Evolutionary conservation across 73 alveolate species (phyloP).

Genomic region (Paramecium biaurelia): DNA sequence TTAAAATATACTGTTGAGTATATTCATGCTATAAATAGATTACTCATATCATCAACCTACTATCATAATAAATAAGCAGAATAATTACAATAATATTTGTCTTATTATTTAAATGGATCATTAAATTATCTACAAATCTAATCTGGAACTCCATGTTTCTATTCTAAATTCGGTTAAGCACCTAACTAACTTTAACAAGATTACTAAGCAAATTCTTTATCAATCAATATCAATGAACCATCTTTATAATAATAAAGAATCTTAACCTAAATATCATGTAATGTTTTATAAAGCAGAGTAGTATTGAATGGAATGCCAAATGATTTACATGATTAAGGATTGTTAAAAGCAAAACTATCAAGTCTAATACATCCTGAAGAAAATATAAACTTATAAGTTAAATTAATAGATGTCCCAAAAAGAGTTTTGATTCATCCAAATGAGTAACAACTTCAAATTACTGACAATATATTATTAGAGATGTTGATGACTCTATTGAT

Average conservation of each 20-base stretch:
- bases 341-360: not conserved
- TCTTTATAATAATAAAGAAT: not conserved
- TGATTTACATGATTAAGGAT: not conserved
- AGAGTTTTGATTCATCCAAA: not conserved
- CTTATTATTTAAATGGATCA: slow-evolving; percentile 4
- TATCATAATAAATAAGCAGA: not conserved
- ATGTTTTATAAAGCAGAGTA: not conserved
- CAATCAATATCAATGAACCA: not conserved
- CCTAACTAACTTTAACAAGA: not conserved
- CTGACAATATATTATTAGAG: not conserved
- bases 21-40: not conserved
- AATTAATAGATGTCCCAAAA: not conserved
- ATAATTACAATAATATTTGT: not conserved
- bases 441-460: not conserved
- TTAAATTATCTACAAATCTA: not conserved
- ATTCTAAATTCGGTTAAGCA: slow-evolving; percentile 33
- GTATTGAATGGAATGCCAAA: slow-evolving; percentile 30
- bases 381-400: not conserved
- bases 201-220: not conserved
- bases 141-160: not conserved
- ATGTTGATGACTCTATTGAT: not conserved
- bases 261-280: slow-evolving; percentile 10
- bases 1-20: slow-evolving; percentile 9
- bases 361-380: not conserved
- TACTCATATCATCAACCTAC: not conserved